Base-by-base conservation (phyloP, 768 basidiomycete species). In the Pleurotus pulmonarius region DNA sequence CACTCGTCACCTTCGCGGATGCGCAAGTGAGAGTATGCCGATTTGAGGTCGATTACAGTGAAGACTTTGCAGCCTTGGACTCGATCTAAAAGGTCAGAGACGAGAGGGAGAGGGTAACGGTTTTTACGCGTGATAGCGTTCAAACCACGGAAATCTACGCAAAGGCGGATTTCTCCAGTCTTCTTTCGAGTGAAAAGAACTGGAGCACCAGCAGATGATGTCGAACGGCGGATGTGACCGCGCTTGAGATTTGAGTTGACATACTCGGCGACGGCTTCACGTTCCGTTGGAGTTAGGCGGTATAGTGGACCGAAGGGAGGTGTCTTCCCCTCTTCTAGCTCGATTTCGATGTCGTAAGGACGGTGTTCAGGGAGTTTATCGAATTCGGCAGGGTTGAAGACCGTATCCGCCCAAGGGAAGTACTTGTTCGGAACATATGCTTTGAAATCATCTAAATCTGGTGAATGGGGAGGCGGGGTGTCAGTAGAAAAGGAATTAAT, bases 271-370 rank as follows among this genome's bases (percentile, higher is more conserved):
- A 70, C 57, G 3, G 60, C 68, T 37, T 60, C 45, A 6, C 44
- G 59, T 56, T 70, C 68, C 1, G 37, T 40, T 20, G 54, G 56
- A 6, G 67, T 66, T 15, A 70, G 64, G 6, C 61, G 60, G 57
- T 77, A 77, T 15, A 77, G 64, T 0, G 64, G 65, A 2, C 69
- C 68, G 44, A 69, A 68, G 2, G 70, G 70, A 4, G 72, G 73
- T 2, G 59, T 55, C 43, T 65, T 67, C 3, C 63, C 69, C 5
- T 69, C 70, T 55, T 72, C 67, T 9, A 72, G 12, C 2, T 72
- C 59, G 59, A 76, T 75, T 13, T 63, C 59, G 26, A 66, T 62
- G 58, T 77, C 70, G 55, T 68, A 73, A 9, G 68, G 63, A 1
- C 70, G 65, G 54, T 75, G 75, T 12, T 62, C 61, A 4, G 69